Percentiles rank a stretch among this genome's conserved stretches.
phyloP scores from a whole-genome alignment of 768 basidiomycete genomes.

The Cytidiella melzeri region DNA sequence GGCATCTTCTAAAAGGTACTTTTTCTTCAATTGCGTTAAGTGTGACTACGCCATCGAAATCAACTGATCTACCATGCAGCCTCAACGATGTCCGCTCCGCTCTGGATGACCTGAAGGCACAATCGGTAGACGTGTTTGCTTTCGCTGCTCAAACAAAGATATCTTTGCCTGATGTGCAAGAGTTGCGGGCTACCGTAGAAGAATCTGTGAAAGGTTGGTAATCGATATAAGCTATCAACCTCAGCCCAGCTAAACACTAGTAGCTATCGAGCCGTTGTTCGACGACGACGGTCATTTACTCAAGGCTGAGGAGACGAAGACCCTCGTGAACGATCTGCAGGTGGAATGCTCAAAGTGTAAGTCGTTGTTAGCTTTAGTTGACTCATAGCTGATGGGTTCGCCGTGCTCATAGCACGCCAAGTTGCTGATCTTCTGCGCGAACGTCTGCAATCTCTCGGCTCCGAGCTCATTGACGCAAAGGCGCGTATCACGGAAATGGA shows the following conservation, averaged over 20 bases:
- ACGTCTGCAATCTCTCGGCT: slow-evolving; percentile 35
- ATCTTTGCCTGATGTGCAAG: slow-evolving; percentile 17
- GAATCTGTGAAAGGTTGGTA: slow-evolving; percentile 15
- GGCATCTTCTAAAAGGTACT: slow-evolving; percentile 17
- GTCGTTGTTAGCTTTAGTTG: not conserved
- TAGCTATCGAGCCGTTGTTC: slow-evolving; percentile 19
- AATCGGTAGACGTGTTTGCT: slow-evolving; percentile 18
- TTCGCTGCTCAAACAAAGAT: slow-evolving; percentile 15
- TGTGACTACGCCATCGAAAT: not conserved
- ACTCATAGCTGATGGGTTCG: too few species aligned
- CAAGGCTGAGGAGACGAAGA: slow-evolving; percentile 9
- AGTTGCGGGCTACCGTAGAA: slow-evolving; percentile 13
- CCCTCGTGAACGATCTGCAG: slow-evolving; percentile 16
- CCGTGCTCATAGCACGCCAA: slow-evolving; percentile 33
- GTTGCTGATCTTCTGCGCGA: slow-evolving; percentile 44
- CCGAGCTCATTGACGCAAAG: slow-evolving; percentile 38
- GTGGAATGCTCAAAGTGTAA: slow-evolving; percentile 18
- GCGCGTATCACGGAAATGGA: slow-evolving; percentile 35
- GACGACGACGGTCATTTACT: slow-evolving; percentile 15
- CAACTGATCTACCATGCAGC: slow-evolving; percentile 4
- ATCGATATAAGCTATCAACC: not conserved
- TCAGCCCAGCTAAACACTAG: not conserved
- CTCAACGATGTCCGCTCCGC: slow-evolving; percentile 13
- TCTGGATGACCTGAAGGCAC: slow-evolving; percentile 18
- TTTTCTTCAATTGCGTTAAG: not conserved